These are phyloP conservation scores for Rhizopus stolonifer DNA, from an alignment of 371 early-diverging fungal species.

Conservation along the genomic window DNA sequence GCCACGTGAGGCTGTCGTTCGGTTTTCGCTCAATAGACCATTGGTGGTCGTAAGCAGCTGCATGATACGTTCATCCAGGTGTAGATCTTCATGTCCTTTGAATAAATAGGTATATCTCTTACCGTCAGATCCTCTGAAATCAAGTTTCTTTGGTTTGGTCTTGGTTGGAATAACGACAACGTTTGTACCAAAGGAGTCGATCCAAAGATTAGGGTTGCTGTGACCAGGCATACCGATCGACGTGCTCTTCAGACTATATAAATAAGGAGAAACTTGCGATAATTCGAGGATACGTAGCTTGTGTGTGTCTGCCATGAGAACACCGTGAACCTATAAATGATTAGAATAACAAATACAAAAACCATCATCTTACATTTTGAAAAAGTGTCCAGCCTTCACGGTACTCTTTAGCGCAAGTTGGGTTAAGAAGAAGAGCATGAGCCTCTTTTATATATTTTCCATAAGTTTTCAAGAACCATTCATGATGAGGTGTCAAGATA, in stretches of 20 bases:
- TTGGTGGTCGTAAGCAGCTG: slow-evolving; percentile 79
- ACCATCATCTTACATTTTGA: slow-evolving; percentile 52
- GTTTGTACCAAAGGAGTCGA: slow-evolving; percentile 60
- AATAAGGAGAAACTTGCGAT: slow-evolving; percentile 63
- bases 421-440: slow-evolving; percentile 46
- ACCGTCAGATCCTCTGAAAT: slow-evolving; percentile 75
- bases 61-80: slow-evolving; percentile 90
- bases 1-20: slow-evolving; percentile 34
- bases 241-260: slow-evolving; percentile 50
- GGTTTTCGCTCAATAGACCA: slow-evolving; percentile 61
- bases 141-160: slow-evolving; percentile 89
- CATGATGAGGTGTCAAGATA: slow-evolving; percentile 60
- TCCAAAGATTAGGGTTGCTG: slow-evolving; percentile 32
- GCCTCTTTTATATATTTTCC: slow-evolving; percentile 55
- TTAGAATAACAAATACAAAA: background rate
- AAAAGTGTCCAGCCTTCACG: slow-evolving; percentile 62
- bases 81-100: slow-evolving; percentile 91
- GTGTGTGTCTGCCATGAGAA: slow-evolving; percentile 61
- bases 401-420: slow-evolving; percentile 49
- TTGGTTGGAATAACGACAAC: slow-evolving; percentile 79
- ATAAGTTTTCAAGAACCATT: slow-evolving; percentile 63
- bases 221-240: slow-evolving; percentile 69
- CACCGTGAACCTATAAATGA: slow-evolving; percentile 39
- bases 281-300: slow-evolving; percentile 58
- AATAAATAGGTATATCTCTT: slow-evolving; percentile 75